Evolutionary conservation across 2,329 filamentous ascomycete genomes (phyloP).

Genomic region (Gremmenia infestans): DNA sequence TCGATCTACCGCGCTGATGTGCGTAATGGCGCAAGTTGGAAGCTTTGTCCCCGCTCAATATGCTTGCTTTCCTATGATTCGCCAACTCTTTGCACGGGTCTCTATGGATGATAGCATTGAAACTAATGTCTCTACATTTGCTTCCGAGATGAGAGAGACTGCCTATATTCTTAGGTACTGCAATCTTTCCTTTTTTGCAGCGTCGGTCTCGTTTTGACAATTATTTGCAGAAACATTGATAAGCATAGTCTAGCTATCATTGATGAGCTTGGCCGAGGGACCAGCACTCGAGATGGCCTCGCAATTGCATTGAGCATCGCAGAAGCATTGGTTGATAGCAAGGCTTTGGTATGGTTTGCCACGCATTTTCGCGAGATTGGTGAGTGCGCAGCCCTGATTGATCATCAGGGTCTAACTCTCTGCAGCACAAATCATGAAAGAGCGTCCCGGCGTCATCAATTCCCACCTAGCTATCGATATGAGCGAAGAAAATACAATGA

Average conservation of each 20-base stretch:
- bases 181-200: too few species aligned
- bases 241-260: constrained; percentile 73
- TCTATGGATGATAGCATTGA: constrained; percentile 85
- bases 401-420: neutral
- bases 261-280: constrained; percentile 88
- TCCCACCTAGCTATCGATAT: constrained; percentile 74
- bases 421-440: constrained; percentile 64
- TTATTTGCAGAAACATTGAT: constrained; percentile 60
- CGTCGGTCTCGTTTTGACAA: neutral
- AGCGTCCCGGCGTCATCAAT: constrained; percentile 74
- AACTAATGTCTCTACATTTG: constrained; percentile 88
- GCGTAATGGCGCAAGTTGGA: constrained; percentile 91
- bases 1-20: constrained; percentile 73
- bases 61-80: constrained; percentile 73
- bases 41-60: constrained; percentile 84
- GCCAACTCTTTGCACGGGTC: constrained; percentile 81
- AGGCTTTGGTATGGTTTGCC: constrained; percentile 82
- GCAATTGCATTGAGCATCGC: constrained; percentile 87
- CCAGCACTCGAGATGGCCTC: constrained; percentile 81
- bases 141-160: constrained; percentile 92
- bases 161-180: constrained; percentile 73
- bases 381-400: constrained; percentile 26
- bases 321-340: constrained; percentile 76
- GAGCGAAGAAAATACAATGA: constrained; percentile 55
- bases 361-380: constrained; percentile 84